phyloP scores from a whole-genome alignment of 805 yeast species.

The Nakazawaea anatomiae region DNA sequence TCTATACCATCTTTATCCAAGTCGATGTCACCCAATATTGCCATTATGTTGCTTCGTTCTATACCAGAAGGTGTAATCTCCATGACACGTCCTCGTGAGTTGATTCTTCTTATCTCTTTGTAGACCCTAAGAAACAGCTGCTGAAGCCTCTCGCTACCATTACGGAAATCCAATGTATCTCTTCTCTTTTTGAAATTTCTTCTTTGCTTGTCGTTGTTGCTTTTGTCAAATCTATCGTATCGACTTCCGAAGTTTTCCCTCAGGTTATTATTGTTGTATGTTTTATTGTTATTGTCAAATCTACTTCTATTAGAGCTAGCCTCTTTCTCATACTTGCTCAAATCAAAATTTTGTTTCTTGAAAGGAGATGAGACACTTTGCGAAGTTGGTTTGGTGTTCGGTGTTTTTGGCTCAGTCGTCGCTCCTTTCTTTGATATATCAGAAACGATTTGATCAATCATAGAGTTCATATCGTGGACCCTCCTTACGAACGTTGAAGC shows the following conservation, averaged over 20 bases:
- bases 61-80: background rate
- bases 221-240: background rate
- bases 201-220: background rate
- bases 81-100: background rate
- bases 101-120: background rate
- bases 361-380: background rate
- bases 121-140: background rate
- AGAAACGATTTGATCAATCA: constrained; percentile 6
- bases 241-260: background rate
- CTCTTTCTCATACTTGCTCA: too few relatives aligned
- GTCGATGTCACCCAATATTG: background rate
- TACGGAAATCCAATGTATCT: background rate
- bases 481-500: background rate
- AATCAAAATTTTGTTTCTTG: background rate
- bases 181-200: background rate
- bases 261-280: background rate
- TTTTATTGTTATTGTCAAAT: too few relatives aligned
- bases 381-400: too few relatives aligned
- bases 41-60: background rate
- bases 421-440: constrained; percentile 1
- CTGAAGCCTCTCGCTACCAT: constrained; percentile 3
- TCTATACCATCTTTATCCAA: constrained; percentile 7
- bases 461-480: background rate
- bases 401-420: background rate
- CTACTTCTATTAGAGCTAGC: background rate